Percentiles rank a stretch among this genome's conserved stretches.
Conservation (phyloP, 2,329 filamentous ascomycete species). For the Ramularia endophylla region DNA sequence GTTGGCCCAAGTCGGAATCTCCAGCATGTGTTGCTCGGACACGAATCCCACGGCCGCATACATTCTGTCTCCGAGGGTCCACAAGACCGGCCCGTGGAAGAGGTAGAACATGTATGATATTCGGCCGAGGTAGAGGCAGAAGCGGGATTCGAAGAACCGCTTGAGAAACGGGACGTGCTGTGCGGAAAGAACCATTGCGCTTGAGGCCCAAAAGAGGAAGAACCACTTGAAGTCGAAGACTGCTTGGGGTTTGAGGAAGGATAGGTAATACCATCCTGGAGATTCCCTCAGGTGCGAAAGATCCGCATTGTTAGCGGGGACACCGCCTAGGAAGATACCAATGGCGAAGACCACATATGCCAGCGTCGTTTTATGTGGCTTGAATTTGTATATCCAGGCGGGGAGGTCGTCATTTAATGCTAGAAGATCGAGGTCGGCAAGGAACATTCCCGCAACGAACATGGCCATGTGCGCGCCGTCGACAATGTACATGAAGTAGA, state of each 20-base stretch:
- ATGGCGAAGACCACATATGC: conserved; percentile 48
- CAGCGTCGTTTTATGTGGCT: conserved; percentile 47
- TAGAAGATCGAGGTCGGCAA: conserved; percentile 56
- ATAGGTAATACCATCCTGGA: conserved; percentile 56
- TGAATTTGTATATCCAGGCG: conserved; percentile 40
- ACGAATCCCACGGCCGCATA: conserved; percentile 57
- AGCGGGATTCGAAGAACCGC: conserved; percentile 52
- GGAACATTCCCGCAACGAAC: conserved; percentile 56
- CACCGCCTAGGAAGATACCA: conserved; percentile 54
- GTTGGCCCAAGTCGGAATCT: conserved; percentile 53
- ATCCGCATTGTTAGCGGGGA: conserved; percentile 50
- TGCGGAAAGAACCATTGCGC: conserved; percentile 50
- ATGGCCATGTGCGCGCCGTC: conserved; percentile 59
- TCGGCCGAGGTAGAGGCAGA: conserved; percentile 57
- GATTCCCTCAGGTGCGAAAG: conserved; percentile 47
- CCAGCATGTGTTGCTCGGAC: conserved; percentile 43
- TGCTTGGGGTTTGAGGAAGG: conserved; percentile 41
- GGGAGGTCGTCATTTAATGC: conserved; percentile 48
- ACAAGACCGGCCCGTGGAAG: conserved; percentile 58
- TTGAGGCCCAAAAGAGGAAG: conserved; percentile 42
- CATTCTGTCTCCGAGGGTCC: conserved; percentile 55
- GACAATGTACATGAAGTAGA: conserved; percentile 62
- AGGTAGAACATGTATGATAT: conserved; percentile 60
- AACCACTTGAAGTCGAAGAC: conserved; percentile 31
- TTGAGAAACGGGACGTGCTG: conserved; percentile 55